Evolutionary conservation across 164 flowering plant genomes (phyloP).

Genomic region (Hamamelis virginiana): DNA sequence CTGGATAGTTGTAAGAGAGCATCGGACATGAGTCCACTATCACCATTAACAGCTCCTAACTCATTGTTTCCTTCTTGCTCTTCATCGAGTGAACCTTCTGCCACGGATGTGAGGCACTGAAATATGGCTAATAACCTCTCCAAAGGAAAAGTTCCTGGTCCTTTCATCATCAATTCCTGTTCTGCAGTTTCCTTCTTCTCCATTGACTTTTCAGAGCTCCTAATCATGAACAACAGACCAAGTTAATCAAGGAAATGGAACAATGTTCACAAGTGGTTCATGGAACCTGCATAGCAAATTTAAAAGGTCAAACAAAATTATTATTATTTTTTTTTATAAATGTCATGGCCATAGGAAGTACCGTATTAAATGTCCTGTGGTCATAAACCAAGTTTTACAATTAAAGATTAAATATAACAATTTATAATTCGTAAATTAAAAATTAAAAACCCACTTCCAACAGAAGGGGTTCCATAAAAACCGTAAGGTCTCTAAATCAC

Average conservation of each 20-base stretch:
- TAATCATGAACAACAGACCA: constrained; percentile 11
- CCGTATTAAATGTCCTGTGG: too few species aligned
- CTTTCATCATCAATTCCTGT: constrained; percentile 76
- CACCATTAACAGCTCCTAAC: constrained; percentile 27
- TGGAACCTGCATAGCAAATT: background rate
- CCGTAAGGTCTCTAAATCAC: too few species aligned
- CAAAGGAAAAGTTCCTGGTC: constrained; percentile 92
- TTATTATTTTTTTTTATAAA: too few species aligned
- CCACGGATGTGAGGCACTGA: constrained; percentile 81
- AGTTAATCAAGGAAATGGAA: background rate
- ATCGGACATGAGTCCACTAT: constrained; percentile 65
- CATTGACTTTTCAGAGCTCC: constrained; percentile 62
- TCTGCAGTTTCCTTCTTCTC: constrained; percentile 69
- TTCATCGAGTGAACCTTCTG: constrained; percentile 45
- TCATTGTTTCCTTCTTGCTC: constrained; percentile 35
- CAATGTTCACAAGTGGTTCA: too few species aligned
- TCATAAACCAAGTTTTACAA: too few species aligned
- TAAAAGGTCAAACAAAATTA: background rate
- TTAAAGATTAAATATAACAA: too few species aligned
- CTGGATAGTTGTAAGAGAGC: constrained; percentile 90
- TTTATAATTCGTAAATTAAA: too few species aligned
- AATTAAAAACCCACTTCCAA: too few species aligned
- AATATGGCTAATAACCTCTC: constrained; percentile 92
- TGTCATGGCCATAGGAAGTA: too few species aligned
- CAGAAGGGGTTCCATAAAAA: too few species aligned